These are phyloP conservation scores for Trametes gibbosa DNA, from an alignment of 768 basidiomycete species.

Conservation along the genomic window DNA sequence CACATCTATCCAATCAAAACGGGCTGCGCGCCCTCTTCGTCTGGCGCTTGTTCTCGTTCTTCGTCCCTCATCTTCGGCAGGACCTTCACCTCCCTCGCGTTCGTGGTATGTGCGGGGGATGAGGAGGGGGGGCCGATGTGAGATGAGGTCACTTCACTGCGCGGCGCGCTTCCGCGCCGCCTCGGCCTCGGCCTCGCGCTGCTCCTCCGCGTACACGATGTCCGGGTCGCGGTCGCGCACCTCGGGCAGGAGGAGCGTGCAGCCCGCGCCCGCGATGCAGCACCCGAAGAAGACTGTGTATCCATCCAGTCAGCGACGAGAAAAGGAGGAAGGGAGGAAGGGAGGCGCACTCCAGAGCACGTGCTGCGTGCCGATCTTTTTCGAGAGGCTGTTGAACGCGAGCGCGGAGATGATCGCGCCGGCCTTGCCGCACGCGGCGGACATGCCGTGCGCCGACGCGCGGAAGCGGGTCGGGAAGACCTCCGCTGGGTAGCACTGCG, in stretches of 20 bases:
- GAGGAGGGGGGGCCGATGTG: background rate
- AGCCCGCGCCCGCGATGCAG: constrained; percentile 53
- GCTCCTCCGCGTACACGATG: constrained; percentile 40
- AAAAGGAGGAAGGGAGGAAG: background rate
- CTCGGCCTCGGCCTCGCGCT: constrained; percentile 10
- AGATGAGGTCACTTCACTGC: background rate
- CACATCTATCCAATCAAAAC: constrained; percentile 3
- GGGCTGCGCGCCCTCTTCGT: no score
- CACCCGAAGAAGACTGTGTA: constrained; percentile 72
- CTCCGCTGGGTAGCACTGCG: constrained; percentile 69
- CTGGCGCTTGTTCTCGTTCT: no score
- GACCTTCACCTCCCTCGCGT: no score
- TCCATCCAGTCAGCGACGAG: background rate
- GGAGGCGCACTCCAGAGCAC: constrained; percentile 67
- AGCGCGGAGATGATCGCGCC: constrained; percentile 79
- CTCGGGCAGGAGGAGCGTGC: constrained; percentile 51
- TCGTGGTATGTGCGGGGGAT: no score
- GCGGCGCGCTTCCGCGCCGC: background rate
- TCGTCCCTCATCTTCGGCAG: no score
- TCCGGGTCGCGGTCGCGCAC: constrained; percentile 52
- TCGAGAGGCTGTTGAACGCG: constrained; percentile 62
- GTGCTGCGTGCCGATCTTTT: constrained; percentile 59
- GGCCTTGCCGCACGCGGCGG: constrained; percentile 69
- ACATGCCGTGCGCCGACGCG: constrained; percentile 71
- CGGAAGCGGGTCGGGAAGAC: constrained; percentile 78